Evolutionary conservation across 2,329 filamentous ascomycete species (phyloP), one percentile per base, ranked within the genome.

Genomic region (Xylogone sp.): DNA sequence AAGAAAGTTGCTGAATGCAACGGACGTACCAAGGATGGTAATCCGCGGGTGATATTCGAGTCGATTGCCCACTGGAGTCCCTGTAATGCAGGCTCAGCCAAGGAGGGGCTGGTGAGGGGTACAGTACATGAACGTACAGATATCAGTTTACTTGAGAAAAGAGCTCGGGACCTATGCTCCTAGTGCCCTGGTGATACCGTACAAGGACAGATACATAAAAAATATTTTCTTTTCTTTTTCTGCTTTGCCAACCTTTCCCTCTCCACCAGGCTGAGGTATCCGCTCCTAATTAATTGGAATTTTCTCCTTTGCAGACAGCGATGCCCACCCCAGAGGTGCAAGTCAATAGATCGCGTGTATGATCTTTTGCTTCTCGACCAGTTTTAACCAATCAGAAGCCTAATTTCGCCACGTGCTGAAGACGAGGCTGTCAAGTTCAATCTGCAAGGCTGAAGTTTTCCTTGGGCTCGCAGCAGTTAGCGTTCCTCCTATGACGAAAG

Each of bases 41-140:
- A 39, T 39, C 34, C 34, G 34, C 12, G 10, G 34, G 34, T n/a
- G 18, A 31, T 29, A 16, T 22, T 46, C 18, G 21, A 43, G 6
- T 43, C 29, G 47, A 46, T 18, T 21, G 42, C 12, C 34, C 34
- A 39, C 12, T 39, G 34, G n/a, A 39, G 10, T 4, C 34, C 34
- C 34, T 39, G 34, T 13, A 39, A 39, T 18, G 31, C 45, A 53
- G 31, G 46, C 45, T 43, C 39, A 39, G 42, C 53, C 31, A 42
- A 22, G 47, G 48, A 19, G 9, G 53, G 51, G 45, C 51, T 53
- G 53, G 53, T 53, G 53, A 53, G 53, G 53, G 53, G 53, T 48
- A 55, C 18, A 21, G 19, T 45, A 46, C 34, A 39, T 39, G 34
- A 18, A 39, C 34, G 34, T 39, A 39, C 34, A 39, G 34, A 39